Conservation (phyloP, 2,329 filamentous ascomycete species). For the Beauveria australis region DNA sequence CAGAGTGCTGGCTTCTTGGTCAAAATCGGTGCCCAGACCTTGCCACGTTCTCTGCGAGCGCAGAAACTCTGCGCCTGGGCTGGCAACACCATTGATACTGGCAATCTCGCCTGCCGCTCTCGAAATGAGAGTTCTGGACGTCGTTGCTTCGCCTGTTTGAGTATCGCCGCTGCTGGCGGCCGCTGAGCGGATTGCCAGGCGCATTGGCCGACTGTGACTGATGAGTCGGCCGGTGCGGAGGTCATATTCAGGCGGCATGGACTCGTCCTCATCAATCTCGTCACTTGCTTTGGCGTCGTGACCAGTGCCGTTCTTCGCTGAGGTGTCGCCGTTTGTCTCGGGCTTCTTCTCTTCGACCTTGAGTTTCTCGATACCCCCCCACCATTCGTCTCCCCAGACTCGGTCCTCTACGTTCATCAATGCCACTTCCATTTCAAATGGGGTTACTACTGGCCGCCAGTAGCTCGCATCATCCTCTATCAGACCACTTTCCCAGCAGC, state of each 20-base stretch:
- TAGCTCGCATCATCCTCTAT: conserved; percentile 78
- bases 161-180: conserved; percentile 10
- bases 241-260: conserved; percentile 83
- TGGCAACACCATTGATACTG: conserved; percentile 76
- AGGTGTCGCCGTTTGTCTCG: conserved; percentile 18
- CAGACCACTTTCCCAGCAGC: conserved; percentile 94
- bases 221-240: conserved; percentile 79
- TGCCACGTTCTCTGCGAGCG: conserved; percentile 81
- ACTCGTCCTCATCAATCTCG: conserved; percentile 56
- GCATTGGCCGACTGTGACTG: conserved; percentile 69
- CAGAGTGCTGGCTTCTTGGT: conserved; percentile 50
- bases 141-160: conserved; percentile 13
- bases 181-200: conserved; percentile 15
- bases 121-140: conserved; percentile 43
- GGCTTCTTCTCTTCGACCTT: conserved; percentile 2
- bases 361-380: conserved; percentile 67
- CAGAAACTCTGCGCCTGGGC: conserved; percentile 83
- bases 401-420: conserved; percentile 66
- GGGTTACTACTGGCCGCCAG: conserved; percentile 85
- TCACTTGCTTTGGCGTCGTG: conserved; percentile 19
- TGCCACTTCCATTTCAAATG: conserved; percentile 79
- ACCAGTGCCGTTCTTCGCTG: conserved; percentile 11
- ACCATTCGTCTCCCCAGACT: conserved; percentile 84
- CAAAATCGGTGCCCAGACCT: conserved; percentile 80
- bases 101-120: conserved; percentile 59